Evolutionary conservation across 257 asterid species (phyloP).

Genomic region (Scutellaria minor): DNA sequence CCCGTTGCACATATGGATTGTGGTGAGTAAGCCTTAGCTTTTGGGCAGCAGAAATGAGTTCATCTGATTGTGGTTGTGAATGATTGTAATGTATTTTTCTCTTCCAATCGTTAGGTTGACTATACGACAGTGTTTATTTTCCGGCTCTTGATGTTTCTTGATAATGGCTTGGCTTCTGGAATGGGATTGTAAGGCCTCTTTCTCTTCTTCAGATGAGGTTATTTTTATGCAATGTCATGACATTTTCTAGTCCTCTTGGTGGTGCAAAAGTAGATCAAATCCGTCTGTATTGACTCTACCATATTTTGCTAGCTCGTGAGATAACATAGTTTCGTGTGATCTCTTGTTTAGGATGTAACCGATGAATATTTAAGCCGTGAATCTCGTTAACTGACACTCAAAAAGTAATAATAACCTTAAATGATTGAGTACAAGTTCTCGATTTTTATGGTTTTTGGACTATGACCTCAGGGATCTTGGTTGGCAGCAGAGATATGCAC

Average conservation of each 20-base stretch:
- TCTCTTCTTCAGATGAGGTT: slow-evolving; percentile 1
- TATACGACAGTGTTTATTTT: slow-evolving; percentile 79
- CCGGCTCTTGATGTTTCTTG: slow-evolving; percentile 94
- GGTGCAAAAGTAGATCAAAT: neutral
- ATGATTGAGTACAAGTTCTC: slow-evolving; percentile 11
- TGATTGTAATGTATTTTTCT: slow-evolving; percentile 13
- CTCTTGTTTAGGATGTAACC: slow-evolving; percentile 10
- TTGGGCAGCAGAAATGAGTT: neutral
- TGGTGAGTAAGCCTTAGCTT: slow-evolving; percentile 58
- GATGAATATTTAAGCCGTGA: neutral
- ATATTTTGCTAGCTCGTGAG: slow-evolving; percentile 12
- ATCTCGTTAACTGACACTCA: no score
- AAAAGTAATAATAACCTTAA: neutral
- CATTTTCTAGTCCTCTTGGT: neutral
- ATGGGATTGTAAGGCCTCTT: slow-evolving; percentile 88
- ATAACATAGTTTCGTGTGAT: neutral
- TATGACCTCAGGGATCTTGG: slow-evolving; percentile 79
- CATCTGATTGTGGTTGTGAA: slow-evolving; percentile 26
- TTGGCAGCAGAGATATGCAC: slow-evolving; percentile 85
- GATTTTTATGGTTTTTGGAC: neutral
- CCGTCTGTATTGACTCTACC: neutral
- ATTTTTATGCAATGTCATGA: neutral
- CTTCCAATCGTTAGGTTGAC: slow-evolving; percentile 68
- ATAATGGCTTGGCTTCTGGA: slow-evolving; percentile 95
- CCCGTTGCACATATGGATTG: slow-evolving; percentile 97